Conservation (phyloP, 257 asterid genomes). For the Knoxia roxburghii region DNA sequence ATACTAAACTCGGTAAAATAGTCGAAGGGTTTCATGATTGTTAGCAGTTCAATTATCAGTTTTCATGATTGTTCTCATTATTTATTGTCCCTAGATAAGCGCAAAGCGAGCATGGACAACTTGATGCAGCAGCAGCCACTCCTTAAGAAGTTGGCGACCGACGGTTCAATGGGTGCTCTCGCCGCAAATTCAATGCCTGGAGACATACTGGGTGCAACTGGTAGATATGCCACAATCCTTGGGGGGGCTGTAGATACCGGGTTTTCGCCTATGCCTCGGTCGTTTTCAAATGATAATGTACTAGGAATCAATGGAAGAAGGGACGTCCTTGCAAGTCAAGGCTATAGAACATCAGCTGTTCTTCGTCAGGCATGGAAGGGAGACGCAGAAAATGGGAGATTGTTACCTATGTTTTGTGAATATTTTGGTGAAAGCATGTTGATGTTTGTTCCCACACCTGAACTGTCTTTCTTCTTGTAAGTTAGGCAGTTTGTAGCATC, state of each 20-base stretch:
- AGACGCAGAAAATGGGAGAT: conserved; percentile 37
- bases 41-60: not conserved
- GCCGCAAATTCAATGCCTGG: conserved; percentile 29
- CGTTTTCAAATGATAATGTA: conserved; percentile 36
- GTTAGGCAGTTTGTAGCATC: no score
- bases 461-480: conserved; percentile 53
- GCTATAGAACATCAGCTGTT: conserved; percentile 39
- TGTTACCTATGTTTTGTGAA: conserved; percentile 51
- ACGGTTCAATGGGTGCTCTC: conserved; percentile 36
- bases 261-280: conserved; percentile 30
- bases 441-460: conserved; percentile 62
- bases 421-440: conserved; percentile 82
- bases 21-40: no score
- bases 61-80: not conserved
- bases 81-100: conserved; percentile 46
- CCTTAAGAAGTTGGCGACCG: conserved; percentile 59
- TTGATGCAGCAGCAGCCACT: conserved; percentile 77
- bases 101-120: conserved; percentile 67
- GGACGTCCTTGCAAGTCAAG: conserved; percentile 37
- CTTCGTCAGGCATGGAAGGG: conserved; percentile 63
- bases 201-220: conserved; percentile 43
- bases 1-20: no score
- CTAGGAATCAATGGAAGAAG: conserved; percentile 43
- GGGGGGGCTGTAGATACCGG: conserved; percentile 34
- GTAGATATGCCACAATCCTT: conserved; percentile 32